Evolutionary conservation across 805 yeast genomes (phyloP).

Genomic region (Hanseniaspora pseudoguilliermondii): DNA sequence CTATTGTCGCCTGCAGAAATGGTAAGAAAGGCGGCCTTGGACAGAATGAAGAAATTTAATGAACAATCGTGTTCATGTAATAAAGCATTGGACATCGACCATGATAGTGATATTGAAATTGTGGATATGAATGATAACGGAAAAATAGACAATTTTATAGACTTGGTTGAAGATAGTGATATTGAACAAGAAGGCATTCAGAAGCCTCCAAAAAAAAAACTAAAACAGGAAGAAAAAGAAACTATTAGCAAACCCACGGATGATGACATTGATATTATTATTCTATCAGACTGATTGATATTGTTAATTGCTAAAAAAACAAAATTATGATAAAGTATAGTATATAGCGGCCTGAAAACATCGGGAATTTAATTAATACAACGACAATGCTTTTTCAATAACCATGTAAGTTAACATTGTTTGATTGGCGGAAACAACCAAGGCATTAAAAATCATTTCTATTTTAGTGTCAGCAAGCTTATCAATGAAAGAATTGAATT

Average conservation of each 20-base stretch:
- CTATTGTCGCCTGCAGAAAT: conserved; percentile 21
- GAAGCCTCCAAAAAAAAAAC: not conserved
- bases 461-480: not conserved
- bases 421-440: not conserved
- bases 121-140: not conserved
- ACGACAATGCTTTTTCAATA: not conserved
- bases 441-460: not conserved
- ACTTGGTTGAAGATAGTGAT: not conserved
- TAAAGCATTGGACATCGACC: not conserved
- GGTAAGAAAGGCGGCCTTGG: conserved; percentile 26
- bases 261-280: not conserved
- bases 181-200: not conserved
- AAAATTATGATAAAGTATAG: not conserved
- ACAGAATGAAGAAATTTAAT: conserved; percentile 19
- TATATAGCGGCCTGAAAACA: too few species aligned
- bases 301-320: not conserved
- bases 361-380: not conserved
- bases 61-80: conserved; percentile 19
- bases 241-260: not conserved
- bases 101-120: not conserved
- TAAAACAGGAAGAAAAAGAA: not conserved
- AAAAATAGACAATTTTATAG: not conserved
- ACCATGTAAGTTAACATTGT: not conserved
- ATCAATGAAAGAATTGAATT: not conserved
- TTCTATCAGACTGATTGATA: not conserved